phyloP scores from a whole-genome alignment of 805 yeast genomes.

The Metschnikowia bowlesiae region DNA sequence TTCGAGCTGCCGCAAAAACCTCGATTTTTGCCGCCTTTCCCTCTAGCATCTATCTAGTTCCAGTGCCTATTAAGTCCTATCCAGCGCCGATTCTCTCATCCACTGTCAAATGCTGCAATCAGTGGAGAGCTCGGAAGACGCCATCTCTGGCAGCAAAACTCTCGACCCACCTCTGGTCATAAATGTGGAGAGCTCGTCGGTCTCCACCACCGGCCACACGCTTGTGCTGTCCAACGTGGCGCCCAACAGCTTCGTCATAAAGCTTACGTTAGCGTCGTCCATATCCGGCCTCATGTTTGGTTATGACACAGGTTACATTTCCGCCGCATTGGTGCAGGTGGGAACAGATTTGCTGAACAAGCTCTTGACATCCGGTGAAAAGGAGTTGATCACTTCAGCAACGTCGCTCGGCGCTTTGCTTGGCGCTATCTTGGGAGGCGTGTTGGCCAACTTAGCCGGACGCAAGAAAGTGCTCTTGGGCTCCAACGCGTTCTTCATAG shows the following conservation, averaged over 20 bases:
- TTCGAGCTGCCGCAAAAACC: too few species aligned
- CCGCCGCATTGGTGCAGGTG: constrained; percentile 84
- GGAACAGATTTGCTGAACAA: constrained; percentile 61
- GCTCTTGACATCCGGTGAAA: constrained; percentile 65
- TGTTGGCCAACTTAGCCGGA: constrained; percentile 77
- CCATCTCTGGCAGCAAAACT: constrained; percentile 1
- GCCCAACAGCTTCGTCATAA: constrained; percentile 53
- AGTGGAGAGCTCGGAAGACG: constrained; percentile 6
- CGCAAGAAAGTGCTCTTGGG: constrained; percentile 80
- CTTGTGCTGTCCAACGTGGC: constrained; percentile 7
- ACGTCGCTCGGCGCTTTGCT: constrained; percentile 91
- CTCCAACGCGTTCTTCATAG: constrained; percentile 74
- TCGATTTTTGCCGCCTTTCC: neutral
- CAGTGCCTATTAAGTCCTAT: too few species aligned
- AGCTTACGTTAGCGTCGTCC: constrained; percentile 72
- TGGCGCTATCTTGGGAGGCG: constrained; percentile 75
- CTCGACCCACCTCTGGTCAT: constrained; percentile 7
- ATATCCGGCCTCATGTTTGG: constrained; percentile 97
- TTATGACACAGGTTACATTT: constrained; percentile 95
- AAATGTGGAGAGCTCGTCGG: constrained; percentile 6
- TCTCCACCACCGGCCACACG: constrained; percentile 5
- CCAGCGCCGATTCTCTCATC: too few species aligned
- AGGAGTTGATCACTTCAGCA: constrained; percentile 89
- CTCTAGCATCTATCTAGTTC: too few species aligned
- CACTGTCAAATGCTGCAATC: neutral